Evolutionary conservation across 2,329 filamentous ascomycete species (phyloP), one percentile per base, ranked within the genome.

Genomic region (Trichoderma cornu-damae): DNA sequence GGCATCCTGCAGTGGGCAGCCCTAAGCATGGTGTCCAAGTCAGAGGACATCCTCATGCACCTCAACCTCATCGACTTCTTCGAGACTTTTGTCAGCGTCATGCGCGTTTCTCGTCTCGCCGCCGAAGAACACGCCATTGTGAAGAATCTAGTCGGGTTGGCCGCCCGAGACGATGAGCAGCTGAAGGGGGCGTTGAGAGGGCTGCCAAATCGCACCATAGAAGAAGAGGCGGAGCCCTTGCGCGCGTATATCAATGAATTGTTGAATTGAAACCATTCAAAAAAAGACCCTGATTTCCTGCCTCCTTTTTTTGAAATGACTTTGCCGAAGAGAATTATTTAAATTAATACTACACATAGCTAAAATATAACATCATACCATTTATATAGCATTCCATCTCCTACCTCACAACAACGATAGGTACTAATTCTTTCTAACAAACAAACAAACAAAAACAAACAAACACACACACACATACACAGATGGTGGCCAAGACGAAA

Each of bases 41-140:
- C 69, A 1, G 81, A 83, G 48, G 81, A 83, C 55, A 59, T 69
- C 18, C 70, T 84, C 20, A 78, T 83, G 75, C 74, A 77, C 42
- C 67, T 79, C 6, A 79, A 62, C 53, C 70, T 82, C 18, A 67
- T 80, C n/a, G 77, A 81, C 60, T 83, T 81, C 59, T 79, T 79
- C 62, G 77, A 82, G 68, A 69, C 71, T 6, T 69, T 82, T 18
- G 67, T 82, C 26, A 77, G 73, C 49, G 70, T 79, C 32, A 73
- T 81, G 71, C 69, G 77, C 12, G 66, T 77, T 4, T 70, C 75
- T 0, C 70, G 68, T 12, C 72, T 67, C 49, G 70, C 68, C 0
- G 35, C 59, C 0, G 68, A 70, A 51, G 72, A 72, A 57, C 69
- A 76, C 18, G 67, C 65, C 3, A 65, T 70, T 6, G 66, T 77